Evolutionary conservation across 1,284 basidiomycete species (phyloP), one percentile per base, ranked within the genome.

Genomic region (Papiliotrema laurentii): DNA sequence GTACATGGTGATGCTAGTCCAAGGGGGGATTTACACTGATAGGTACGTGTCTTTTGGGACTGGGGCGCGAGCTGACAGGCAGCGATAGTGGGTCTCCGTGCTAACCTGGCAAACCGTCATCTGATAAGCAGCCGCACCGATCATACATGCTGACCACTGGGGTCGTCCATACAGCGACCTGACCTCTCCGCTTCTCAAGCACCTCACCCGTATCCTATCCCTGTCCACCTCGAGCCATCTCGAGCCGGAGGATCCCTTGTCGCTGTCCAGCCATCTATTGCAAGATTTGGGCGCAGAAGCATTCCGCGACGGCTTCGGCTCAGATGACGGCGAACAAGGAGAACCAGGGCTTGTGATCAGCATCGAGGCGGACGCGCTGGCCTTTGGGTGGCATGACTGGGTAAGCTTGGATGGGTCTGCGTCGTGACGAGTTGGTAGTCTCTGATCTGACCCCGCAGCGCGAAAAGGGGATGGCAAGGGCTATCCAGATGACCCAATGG

Each of bases 401-500:
- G 60, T 60, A 25, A 47, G 56, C 49, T n/a, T n/a, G n/a, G n/a
- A n/a, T n/a, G n/a, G n/a, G n/a, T n/a, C n/a, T n/a, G n/a, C n/a
- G n/a, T n/a, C n/a, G n/a, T n/a, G n/a, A n/a, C n/a, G n/a, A n/a
- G n/a, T n/a, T n/a, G n/a, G n/a, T n/a, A n/a, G n/a, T n/a, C n/a
- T n/a, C n/a, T n/a, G n/a, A n/a, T 7, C 38, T 36, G 9, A 36
- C n/a, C 39, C 25, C 27, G 26, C 41, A 59, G 61, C 49, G 63
- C 7, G 59, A 63, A 25, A 50, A 59, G 18, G 58, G 60, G 4
- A 44, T 69, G 25, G 54, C 53, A 33, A 50, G 67, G 34, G 66
- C 64, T 5, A 62, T 63, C 1, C 66, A 68, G 43, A 63, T 68
- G n/a, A 62, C 61, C 4, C 66, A 68, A 45, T 68, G 66, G 66